phyloP scores from a whole-genome alignment of 768 basidiomycete genomes.

The Sutorius australiensis region DNA sequence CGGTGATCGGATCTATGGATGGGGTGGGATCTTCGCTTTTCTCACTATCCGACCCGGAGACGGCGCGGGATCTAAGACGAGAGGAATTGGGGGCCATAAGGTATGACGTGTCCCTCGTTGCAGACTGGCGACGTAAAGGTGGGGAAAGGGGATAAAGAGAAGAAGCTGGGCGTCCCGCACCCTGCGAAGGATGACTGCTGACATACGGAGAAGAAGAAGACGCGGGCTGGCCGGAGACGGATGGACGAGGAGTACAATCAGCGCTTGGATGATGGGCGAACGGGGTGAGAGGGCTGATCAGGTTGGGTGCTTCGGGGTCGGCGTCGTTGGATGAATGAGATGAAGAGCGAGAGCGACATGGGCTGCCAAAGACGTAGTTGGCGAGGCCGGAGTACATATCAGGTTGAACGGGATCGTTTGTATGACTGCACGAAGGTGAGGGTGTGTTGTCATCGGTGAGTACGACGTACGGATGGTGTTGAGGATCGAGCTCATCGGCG shows the following conservation, averaged over 20 bases:
- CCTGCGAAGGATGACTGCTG: slow-evolving; percentile 35
- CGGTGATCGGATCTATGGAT: slow-evolving; percentile 31
- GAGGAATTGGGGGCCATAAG: background rate
- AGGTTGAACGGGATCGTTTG: background rate
- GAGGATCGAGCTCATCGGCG: slow-evolving; percentile 23
- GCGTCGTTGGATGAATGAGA: slow-evolving; percentile 11
- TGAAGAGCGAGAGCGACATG: slow-evolving; percentile 18
- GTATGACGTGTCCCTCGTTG: slow-evolving; percentile 4
- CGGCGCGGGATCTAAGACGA: slow-evolving; percentile 4
- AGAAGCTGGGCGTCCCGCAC: slow-evolving; percentile 26
- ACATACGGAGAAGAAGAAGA: slow-evolving; percentile 5
- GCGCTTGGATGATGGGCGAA: slow-evolving; percentile 22
- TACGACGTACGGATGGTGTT: background rate
- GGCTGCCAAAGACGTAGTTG: slow-evolving; percentile 41
- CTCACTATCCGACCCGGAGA: slow-evolving; percentile 28
- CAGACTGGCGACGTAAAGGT: slow-evolving; percentile 16
- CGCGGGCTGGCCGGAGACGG: slow-evolving; percentile 29
- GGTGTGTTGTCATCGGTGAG: background rate
- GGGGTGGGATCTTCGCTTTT: slow-evolving; percentile 37
- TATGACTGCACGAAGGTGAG: background rate
- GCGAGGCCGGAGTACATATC: slow-evolving; percentile 39
- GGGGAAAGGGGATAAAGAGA: slow-evolving; percentile 10
- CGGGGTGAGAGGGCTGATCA: slow-evolving; percentile 38
- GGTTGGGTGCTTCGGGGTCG: slow-evolving; percentile 18
- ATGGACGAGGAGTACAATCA: slow-evolving; percentile 46